phyloP scores from a whole-genome alignment of 1,139 yeast species.

The Meyerozyma sp. region DNA sequence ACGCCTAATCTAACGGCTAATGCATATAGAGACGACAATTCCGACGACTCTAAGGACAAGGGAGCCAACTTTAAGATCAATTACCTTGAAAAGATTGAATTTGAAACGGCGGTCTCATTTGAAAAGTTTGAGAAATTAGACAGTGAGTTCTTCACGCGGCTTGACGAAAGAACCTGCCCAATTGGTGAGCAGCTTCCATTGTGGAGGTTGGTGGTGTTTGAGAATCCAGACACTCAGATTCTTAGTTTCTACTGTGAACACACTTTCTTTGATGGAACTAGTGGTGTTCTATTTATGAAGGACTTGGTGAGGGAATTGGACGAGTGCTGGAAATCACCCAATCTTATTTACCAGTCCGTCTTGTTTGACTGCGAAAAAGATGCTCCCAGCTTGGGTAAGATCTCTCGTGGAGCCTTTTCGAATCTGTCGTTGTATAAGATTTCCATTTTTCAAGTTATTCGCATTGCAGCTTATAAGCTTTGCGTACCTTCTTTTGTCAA shows the following conservation, averaged over 20 bases:
- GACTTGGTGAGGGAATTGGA: slow-evolving; percentile 18
- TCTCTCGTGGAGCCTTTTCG: slow-evolving; percentile 1
- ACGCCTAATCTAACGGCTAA: slow-evolving; percentile 20
- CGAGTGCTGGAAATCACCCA: not conserved
- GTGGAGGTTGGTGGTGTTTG: slow-evolving; percentile 24
- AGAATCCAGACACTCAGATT: slow-evolving; percentile 13
- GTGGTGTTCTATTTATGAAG: slow-evolving; percentile 27
- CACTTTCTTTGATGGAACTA: slow-evolving; percentile 30
- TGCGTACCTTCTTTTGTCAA: slow-evolving; percentile 8
- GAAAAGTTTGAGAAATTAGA: slow-evolving; percentile 11
- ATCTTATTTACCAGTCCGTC: not conserved
- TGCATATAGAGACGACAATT: slow-evolving; percentile 10
- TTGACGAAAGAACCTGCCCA: slow-evolving; percentile 15
- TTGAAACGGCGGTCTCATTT: slow-evolving; percentile 21
- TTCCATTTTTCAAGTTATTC: slow-evolving; percentile 5
- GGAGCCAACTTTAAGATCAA: slow-evolving; percentile 15
- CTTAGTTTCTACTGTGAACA: slow-evolving; percentile 30
- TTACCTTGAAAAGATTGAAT: slow-evolving; percentile 16
- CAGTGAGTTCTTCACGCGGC: slow-evolving; percentile 11
- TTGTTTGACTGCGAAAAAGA: slow-evolving; percentile 7
- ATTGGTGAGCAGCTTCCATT: slow-evolving; percentile 18
- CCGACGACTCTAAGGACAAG: slow-evolving; percentile 8
- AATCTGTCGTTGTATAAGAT: slow-evolving; percentile 3
- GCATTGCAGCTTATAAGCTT: slow-evolving; percentile 1
- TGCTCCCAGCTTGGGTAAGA: not conserved